Percentiles rank a stretch among this genome's conserved stretches.
Evolutionary conservation across 2,329 filamentous ascomycete genomes (phyloP).

Genomic region (Aureobasidium leucospermi): DNA sequence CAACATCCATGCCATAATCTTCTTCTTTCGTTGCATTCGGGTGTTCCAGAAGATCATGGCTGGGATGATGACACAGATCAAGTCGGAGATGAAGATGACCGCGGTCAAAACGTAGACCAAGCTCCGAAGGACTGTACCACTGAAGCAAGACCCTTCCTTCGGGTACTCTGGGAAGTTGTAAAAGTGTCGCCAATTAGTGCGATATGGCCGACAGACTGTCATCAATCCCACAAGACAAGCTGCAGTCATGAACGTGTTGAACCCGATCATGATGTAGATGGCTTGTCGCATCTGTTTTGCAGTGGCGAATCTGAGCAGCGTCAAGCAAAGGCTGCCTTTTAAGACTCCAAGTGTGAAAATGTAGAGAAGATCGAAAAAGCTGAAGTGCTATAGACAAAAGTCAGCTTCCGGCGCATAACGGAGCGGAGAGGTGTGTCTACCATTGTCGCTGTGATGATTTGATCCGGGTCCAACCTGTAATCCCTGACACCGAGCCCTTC

Average conservation of each 20-base stretch:
- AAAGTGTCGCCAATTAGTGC: background rate
- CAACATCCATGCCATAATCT: background rate
- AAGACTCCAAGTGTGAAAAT: background rate
- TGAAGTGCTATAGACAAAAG: background rate
- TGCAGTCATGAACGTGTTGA: background rate
- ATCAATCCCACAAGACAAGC: background rate
- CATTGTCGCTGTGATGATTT: background rate
- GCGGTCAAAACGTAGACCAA: background rate
- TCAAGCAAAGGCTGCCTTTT: background rate
- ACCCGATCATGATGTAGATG: background rate
- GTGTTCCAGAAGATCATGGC: background rate
- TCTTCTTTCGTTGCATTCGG: background rate
- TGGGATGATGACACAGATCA: background rate
- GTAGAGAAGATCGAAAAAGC: background rate
- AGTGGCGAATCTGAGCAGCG: background rate
- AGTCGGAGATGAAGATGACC: background rate
- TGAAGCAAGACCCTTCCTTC: background rate
- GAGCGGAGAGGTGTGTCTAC: background rate
- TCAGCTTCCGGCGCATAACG: background rate
- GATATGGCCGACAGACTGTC: background rate
- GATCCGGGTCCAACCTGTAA: background rate
- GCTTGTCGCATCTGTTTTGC: background rate
- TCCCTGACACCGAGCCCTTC: background rate
- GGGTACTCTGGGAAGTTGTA: background rate
- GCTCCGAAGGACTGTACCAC: background rate